A percentile compares a stretch with the other conserved stretches of the same genome.
Evolutionary conservation across 2,329 filamentous ascomycete genomes (phyloP).

Genomic region (Epichloe glyceriae): DNA sequence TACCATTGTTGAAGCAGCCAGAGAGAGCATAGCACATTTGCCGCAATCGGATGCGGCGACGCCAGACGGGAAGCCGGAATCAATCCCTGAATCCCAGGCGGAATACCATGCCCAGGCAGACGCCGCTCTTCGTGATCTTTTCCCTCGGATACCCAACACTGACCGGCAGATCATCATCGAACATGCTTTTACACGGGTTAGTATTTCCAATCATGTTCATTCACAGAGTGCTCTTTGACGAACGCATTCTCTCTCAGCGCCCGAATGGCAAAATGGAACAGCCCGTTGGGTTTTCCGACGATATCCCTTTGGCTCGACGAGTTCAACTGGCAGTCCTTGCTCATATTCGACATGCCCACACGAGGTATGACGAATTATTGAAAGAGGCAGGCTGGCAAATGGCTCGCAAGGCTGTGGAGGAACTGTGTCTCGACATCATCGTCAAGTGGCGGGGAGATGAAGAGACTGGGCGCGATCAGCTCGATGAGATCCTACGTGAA

Average conservation of each 20-base stretch:
- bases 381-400: conserved; percentile 45
- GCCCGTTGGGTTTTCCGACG: conserved; percentile 43
- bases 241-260: conserved; percentile 24
- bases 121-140: conserved; percentile 47
- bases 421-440: conserved; percentile 48
- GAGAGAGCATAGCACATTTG: conserved; percentile 15
- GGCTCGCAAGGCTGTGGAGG: conserved; percentile 47
- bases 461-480: conserved; percentile 53
- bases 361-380: conserved; percentile 49
- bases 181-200: conserved; percentile 50
- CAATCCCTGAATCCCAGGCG: conserved; percentile 44
- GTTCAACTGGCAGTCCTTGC: conserved; percentile 54
- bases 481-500: conserved; percentile 54
- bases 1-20: conserved; percentile 45
- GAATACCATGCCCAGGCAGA: conserved; percentile 52
- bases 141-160: conserved; percentile 51
- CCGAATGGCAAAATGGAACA: conserved; percentile 37
- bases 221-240: conserved; percentile 4
- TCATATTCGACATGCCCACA: conserved; percentile 55
- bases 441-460: conserved; percentile 63
- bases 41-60: conserved; percentile 10
- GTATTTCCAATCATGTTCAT: conserved; percentile 11
- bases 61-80: conserved; percentile 32
- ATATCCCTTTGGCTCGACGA: conserved; percentile 45
- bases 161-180: conserved; percentile 50